These are phyloP conservation scores for Porphyrellus sp. DNA, from an alignment of 1,284 basidiomycete species.

Conservation along the genomic window DNA sequence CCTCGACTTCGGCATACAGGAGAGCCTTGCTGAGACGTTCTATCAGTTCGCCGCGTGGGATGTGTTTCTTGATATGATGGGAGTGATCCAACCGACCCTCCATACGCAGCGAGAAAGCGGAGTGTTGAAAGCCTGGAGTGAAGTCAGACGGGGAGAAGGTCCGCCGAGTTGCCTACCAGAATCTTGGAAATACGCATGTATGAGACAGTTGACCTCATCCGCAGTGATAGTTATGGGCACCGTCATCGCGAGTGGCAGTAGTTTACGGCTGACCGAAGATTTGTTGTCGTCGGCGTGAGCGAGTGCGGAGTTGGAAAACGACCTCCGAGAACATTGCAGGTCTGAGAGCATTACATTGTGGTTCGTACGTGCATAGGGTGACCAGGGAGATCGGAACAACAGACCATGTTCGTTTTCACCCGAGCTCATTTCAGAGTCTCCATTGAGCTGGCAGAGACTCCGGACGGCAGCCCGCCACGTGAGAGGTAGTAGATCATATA, in stretches of 20 bases:
- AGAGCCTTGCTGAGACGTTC: conserved; percentile 79
- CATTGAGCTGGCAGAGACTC: background rate
- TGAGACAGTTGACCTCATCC: conserved; percentile 81
- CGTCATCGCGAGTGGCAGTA: conserved; percentile 28
- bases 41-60: conserved; percentile 79
- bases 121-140: conserved; percentile 64
- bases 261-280: background rate
- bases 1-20: conserved; percentile 80
- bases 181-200: conserved; percentile 79
- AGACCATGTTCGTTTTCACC: background rate
- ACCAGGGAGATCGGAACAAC: background rate
- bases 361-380: background rate
- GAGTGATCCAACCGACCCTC: conserved; percentile 70
- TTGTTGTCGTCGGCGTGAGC: background rate
- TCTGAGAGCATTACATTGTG: background rate
- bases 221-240: conserved; percentile 63
- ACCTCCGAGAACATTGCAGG: background rate
- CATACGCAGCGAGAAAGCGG: conserved; percentile 69
- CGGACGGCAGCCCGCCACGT: conserved; percentile 7
- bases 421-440: background rate
- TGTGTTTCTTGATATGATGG: conserved; percentile 61
- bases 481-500: conserved; percentile 9
- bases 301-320: conserved; percentile 35
- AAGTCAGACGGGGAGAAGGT: conserved; percentile 7
- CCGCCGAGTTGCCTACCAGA: conserved; percentile 48